Percentiles rank a stretch among this genome's conserved stretches.
phyloP scores from a whole-genome alignment of 2,329 filamentous ascomycete species.

The Ophiostoma populinum region DNA sequence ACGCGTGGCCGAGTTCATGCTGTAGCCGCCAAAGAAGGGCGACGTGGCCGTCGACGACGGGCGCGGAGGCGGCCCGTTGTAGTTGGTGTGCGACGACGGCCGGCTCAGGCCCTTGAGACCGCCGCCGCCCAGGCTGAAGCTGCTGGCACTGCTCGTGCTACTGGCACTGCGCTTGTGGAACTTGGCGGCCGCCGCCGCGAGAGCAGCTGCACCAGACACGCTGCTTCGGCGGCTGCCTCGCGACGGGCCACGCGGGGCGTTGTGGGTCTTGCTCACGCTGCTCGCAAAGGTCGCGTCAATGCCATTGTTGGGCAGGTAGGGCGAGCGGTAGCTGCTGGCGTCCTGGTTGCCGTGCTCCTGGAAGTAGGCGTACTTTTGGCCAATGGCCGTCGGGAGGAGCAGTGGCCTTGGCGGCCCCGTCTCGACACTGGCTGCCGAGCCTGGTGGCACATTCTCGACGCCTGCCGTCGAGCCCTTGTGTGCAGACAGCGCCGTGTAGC shows the following conservation, averaged over 20 bases:
- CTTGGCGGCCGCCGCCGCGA: conserved; percentile 8
- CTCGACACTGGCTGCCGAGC: neutral
- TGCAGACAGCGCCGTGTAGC: conserved; percentile 7
- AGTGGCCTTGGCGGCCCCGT: neutral
- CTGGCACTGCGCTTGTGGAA: conserved; percentile 11
- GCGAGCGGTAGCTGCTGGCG: conserved; percentile 38
- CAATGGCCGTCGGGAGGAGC: conserved; percentile 7
- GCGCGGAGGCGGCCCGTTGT: conserved; percentile 11
- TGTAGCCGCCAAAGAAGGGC: conserved; percentile 8
- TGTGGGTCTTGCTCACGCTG: conserved; percentile 1
- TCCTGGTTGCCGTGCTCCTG: conserved; percentile 36
- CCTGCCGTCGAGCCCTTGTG: conserved; percentile 3
- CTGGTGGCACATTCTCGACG: neutral
- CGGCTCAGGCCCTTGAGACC: conserved; percentile 12
- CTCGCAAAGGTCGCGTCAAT: conserved; percentile 1
- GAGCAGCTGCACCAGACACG: conserved; percentile 12
- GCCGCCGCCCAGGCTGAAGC: conserved; percentile 12
- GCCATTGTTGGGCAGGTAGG: conserved; percentile 29
- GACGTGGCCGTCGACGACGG: conserved; percentile 12
- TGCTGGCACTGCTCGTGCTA: conserved; percentile 11
- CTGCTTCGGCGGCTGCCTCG: conserved; percentile 11
- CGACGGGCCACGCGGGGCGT: conserved; percentile 15
- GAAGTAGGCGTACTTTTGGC: conserved; percentile 39
- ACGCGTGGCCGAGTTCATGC: conserved; percentile 6
- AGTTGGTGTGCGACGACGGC: conserved; percentile 13